Evolutionary conservation across 2,329 filamentous ascomycete genomes (phyloP).

Genomic region (Fusarium luffae): DNA sequence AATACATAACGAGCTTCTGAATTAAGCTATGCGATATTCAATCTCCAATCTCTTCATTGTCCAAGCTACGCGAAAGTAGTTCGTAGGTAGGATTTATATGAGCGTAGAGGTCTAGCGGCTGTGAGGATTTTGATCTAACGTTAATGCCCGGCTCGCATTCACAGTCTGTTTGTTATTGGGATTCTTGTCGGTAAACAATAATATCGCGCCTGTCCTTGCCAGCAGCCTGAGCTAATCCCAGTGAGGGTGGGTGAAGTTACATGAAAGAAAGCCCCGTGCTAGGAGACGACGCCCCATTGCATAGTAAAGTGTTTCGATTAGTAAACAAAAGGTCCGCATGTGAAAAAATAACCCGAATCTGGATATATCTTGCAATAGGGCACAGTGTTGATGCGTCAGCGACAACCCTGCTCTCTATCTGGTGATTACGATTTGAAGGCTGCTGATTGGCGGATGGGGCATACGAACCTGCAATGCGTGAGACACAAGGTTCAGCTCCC

Average conservation of each 20-base stretch:
- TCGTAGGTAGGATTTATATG: no score
- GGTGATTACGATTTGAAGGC: accelerated
- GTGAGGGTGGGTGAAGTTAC: no score
- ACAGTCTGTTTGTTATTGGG: no score
- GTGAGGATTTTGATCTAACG: no score
- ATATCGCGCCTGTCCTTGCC: no score
- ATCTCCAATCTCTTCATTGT: no score
- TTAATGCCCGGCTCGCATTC: no score
- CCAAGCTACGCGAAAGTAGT: no score
- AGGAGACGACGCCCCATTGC: not conserved
- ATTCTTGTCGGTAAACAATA: no score
- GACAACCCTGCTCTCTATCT: not conserved
- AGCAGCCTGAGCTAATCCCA: no score
- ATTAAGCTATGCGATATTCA: not conserved
- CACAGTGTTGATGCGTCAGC: not conserved
- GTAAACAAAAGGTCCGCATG: not conserved
- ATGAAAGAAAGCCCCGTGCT: no score
- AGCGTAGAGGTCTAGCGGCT: no score
- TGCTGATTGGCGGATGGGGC: not conserved
- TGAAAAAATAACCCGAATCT: not conserved
- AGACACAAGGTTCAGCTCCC: not conserved
- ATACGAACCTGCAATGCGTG: not conserved
- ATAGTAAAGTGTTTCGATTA: not conserved
- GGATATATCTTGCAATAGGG: not conserved
- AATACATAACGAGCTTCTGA: not conserved